phyloP scores from a whole-genome alignment of 148 eudicot species.

The Cornus kousa region DNA sequence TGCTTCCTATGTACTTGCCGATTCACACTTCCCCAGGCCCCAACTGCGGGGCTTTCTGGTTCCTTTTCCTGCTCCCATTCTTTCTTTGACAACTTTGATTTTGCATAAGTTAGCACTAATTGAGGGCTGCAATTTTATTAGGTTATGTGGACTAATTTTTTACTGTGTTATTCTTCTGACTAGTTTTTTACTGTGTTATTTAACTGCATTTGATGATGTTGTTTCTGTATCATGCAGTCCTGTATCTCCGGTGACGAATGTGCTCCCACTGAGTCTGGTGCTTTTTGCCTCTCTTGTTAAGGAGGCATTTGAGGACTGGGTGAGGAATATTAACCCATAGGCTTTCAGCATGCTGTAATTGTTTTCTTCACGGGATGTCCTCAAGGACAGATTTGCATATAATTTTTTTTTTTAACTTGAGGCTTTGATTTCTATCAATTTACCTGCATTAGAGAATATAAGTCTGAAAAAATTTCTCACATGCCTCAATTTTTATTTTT shows the following conservation, averaged over 20 bases:
- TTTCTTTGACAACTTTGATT: too few species aligned
- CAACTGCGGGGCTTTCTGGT: too few species aligned
- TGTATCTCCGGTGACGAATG: slow-evolving; percentile 92
- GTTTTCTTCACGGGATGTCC: not conserved
- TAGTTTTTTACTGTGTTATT: not conserved
- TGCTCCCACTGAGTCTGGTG: slow-evolving; percentile 83
- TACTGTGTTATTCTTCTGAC: not conserved
- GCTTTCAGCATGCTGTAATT: slow-evolving; percentile 6
- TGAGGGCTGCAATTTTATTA: too few species aligned
- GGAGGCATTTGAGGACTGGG: slow-evolving; percentile 99
- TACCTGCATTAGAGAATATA: not conserved
- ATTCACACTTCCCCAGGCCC: not conserved
- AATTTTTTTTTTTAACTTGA: not conserved
- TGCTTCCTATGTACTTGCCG: not conserved
- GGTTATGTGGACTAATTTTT: too few species aligned
- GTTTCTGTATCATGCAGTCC: slow-evolving; percentile 70
- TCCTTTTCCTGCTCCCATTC: too few species aligned
- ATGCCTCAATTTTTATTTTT: not conserved
- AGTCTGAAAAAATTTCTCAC: too few species aligned
- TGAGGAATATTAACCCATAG: slow-evolving; percentile 34
- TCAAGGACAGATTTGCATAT: not conserved
- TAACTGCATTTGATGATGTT: slow-evolving; percentile 16
- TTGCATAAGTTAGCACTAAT: too few species aligned
- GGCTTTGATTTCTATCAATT: not conserved
- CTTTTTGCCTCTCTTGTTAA: slow-evolving; percentile 88